phyloP scores from a whole-genome alignment of 768 basidiomycete genomes.

The Cystobasidium ongulense region DNA sequence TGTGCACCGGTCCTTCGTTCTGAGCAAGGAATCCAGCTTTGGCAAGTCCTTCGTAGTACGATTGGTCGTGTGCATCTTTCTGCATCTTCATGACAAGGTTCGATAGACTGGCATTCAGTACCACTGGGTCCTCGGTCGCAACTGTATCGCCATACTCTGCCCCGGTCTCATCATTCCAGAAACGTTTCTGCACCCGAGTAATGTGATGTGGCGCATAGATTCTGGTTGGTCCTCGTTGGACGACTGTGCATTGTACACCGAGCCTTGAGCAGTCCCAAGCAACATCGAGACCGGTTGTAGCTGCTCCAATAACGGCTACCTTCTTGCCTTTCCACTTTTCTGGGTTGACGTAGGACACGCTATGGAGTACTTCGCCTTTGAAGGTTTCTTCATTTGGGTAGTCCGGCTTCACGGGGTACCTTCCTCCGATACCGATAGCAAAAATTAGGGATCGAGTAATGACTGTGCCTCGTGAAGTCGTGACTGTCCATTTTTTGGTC shows the following conservation, averaged over 20 bases:
- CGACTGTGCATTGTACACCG: neutral
- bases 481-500: conserved; percentile 9
- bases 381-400: conserved; percentile 10
- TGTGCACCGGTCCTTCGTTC: neutral
- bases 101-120: neutral
- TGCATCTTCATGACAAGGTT: neutral
- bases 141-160: conserved; percentile 22
- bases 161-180: neutral
- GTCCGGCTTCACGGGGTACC: conserved; percentile 4
- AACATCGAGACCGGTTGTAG: conserved; percentile 13
- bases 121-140: conserved; percentile 4
- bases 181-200: neutral
- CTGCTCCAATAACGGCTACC: conserved; percentile 16
- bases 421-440: conserved; percentile 21
- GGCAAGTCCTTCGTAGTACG: neutral
- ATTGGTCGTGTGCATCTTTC: neutral
- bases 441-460: conserved; percentile 2
- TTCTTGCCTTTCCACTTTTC: conserved; percentile 23
- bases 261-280: conserved; percentile 1
- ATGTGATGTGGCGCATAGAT: conserved; percentile 9
- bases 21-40: conserved; percentile 25
- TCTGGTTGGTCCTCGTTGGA: conserved; percentile 6
- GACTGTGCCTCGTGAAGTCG: neutral
- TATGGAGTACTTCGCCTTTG: conserved; percentile 18
- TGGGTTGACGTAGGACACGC: neutral